Conservation (phyloP, 2,329 filamentous ascomycete species). For the Onygenales sp. region DNA sequence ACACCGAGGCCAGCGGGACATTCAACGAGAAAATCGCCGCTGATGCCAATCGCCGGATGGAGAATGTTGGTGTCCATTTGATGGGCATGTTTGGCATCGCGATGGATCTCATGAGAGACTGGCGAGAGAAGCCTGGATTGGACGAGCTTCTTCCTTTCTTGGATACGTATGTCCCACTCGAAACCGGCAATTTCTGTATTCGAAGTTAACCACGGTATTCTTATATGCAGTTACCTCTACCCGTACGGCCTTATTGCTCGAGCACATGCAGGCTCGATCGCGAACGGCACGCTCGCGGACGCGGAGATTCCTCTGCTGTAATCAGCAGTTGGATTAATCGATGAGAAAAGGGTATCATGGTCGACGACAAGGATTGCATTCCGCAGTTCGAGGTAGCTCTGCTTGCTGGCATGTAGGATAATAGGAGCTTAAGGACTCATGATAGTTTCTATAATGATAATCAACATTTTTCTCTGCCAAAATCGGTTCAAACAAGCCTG, state of each 20-base stretch:
- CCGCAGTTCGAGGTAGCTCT: no score
- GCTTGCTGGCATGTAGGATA: no score
- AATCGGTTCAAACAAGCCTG: no score
- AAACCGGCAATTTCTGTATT: not conserved
- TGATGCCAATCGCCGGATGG: constrained; percentile 58
- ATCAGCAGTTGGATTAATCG: no score
- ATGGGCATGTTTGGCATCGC: constrained; percentile 7
- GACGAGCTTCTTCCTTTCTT: not conserved
- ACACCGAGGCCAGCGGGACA: constrained; percentile 62
- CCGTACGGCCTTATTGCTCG: not conserved
- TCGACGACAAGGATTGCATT: no score
- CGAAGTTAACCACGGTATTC: not conserved
- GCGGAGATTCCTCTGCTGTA: no score
- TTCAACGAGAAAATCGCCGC: constrained; percentile 52
- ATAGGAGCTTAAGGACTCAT: no score
- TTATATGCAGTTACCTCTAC: not conserved
- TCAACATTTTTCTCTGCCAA: no score
- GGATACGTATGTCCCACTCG: not conserved
- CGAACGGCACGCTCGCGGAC: no score
- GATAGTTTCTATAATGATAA: no score
- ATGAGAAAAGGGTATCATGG: no score
- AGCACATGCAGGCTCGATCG: not conserved
- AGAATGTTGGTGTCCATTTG: constrained; percentile 50
- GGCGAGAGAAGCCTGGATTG: not conserved
- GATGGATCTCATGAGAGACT: constrained; percentile 9